Conservation (phyloP, 768 basidiomycete species). For the Leucosporidium yakuticum region DNA sequence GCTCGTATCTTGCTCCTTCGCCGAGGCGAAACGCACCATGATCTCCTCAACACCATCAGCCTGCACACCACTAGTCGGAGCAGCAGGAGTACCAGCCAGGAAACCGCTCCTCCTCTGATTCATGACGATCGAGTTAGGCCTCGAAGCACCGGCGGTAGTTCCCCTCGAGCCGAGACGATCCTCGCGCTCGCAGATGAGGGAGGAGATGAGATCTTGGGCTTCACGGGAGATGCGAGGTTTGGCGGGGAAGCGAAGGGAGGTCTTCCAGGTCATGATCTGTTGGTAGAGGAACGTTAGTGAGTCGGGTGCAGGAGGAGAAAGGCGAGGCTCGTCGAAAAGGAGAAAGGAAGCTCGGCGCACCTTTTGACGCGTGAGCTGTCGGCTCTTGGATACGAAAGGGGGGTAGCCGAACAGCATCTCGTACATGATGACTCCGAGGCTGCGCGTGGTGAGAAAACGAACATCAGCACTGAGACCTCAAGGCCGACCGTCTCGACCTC, state of each 20-base stretch:
- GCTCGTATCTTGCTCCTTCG: neutral
- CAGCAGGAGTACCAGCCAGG: constrained; percentile 42
- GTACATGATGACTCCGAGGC: constrained; percentile 87
- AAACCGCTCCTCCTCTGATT: constrained; percentile 70
- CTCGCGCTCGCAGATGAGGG: constrained; percentile 88
- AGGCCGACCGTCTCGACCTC: neutral
- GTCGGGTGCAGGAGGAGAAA: neutral
- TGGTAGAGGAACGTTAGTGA: too few relatives aligned
- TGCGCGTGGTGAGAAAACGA: neutral
- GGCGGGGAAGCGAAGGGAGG: constrained; percentile 76
- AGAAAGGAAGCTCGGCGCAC: neutral
- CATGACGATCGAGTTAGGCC: constrained; percentile 70
- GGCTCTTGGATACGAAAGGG: constrained; percentile 89
- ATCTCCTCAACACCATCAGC: constrained; percentile 80
- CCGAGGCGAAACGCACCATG: constrained; percentile 42
- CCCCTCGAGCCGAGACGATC: constrained; percentile 78
- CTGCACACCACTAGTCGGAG: constrained; percentile 19
- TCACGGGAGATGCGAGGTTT: constrained; percentile 78
- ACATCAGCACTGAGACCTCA: too few relatives aligned
- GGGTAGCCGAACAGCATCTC: constrained; percentile 73
- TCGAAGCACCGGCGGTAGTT: constrained; percentile 58
- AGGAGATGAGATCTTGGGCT: constrained; percentile 78
- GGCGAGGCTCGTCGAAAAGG: neutral
- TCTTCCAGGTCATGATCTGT: constrained; percentile 87
- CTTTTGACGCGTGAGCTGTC: constrained; percentile 91